Evolutionary conservation across 1,139 yeast species (phyloP), one percentile per base, ranked within the genome.

Genomic region (Sugiyamaella paludigena): DNA sequence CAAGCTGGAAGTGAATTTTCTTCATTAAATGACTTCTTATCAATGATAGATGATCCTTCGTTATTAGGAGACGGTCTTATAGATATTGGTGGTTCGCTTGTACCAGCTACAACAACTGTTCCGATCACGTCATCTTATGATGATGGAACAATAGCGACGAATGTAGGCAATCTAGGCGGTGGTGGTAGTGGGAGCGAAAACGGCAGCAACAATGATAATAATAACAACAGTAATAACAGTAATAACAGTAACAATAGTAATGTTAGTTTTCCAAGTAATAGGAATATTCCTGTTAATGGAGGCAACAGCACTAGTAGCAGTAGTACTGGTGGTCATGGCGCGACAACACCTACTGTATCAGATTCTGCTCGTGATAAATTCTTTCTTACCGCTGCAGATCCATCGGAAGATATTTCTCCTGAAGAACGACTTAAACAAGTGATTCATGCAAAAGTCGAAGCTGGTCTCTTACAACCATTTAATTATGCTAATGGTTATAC

Each of bases 371-470:
- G 91, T 57, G 98, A 91, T 65, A 89, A 89, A 68, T 92, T 92
- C 69, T 91, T 92, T 71, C 72, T 92, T 48, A 91, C 98, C 0
- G 98, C 98, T 0, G 98, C 98, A 0, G 98, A 92, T 64, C 98
- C 98, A 1, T 86, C 96, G 0, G 88, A 94, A 0, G 96, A 88
- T 60, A 85, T 87, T 36, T 87, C 96, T 0, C 97, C 98, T 0
- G 98, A 91, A 65, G 98, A 91, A 63, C 77, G 97, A 56, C 75
- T 92, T 58, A 88, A 88, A 62, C 95, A 89, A 64, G 98, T 92
- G n/a, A 91, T 92, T 60, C 86, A 87, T 61, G 98, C 98, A 12
- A 92, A 92, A 62, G 72, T 91, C 38, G 96, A 88, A 63, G 98
- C 98, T 0, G 98, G 98, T 0, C 74, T 92, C 42, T 70, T 92